Base-by-base conservation (phyloP, 176 grass and related monocot genomes). In the Oryza meridionalis region DNA sequence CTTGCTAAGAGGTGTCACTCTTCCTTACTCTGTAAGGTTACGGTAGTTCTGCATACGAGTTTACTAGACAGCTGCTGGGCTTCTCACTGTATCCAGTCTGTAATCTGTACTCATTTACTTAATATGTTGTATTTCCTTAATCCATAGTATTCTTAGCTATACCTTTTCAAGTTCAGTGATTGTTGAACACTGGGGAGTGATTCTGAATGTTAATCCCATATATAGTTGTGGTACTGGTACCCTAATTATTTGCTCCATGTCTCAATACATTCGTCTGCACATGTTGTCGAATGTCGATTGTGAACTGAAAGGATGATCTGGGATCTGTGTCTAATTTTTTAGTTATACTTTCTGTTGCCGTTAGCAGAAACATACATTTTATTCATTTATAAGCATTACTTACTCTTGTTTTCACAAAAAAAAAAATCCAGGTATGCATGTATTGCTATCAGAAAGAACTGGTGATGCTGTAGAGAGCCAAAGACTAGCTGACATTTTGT, bases 101-200 rank as follows among this genome's bases (percentile, higher is more conserved):
- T 58, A 58, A 19, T 32, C 22, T 82, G 80, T 72, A 40, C 82
- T 80, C 62, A 85, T 74, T 89, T 84, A 74, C 26, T 84, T 75
- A 16, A 65, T 77, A 58, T 70, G 76, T 63, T 80, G 69, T 63
- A 89, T 69, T 78, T 67, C 13, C 69, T 26, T 75, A 22, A 81
- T 86, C 15, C n/a, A 69, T 24, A 53, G 31, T 63, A 76, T 68
- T 50, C 3, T 77, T 22, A 3, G 7, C 37, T 69, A 69, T 59
- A 68, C 67, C 46, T 37, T 84, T 9, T 3, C 5, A 0, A 65
- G 14, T 65, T 16, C 29, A 14, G 31, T 76, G 7, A 27, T 69
- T 80, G 55, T 86, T 24, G 51, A 74, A 85, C 16, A 65, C 47
- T 32, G 26, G 26, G 51, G 43, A 77, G 19, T 62, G 73, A 19